A percentile compares a stretch with the other conserved stretches of the same genome.
Evolutionary conservation across 345 rosid genomes (phyloP).

Genomic region (Hypericum androsaemum): DNA sequence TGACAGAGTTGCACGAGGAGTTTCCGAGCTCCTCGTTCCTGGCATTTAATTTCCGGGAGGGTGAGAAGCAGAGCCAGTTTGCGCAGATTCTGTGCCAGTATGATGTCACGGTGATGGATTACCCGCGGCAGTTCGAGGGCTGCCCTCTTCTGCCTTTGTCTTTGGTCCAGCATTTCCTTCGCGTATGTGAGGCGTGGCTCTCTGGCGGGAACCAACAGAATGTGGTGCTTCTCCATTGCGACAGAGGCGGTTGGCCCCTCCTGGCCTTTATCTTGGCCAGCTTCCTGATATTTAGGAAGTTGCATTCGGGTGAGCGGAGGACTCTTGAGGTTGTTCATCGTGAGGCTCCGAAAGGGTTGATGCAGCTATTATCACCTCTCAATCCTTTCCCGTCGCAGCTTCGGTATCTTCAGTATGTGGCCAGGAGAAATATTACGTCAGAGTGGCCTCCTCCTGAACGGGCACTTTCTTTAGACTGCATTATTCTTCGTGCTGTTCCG

Average conservation of each 20-base stretch:
- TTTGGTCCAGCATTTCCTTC: slow-evolving; percentile 81
- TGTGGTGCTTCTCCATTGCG: slow-evolving; percentile 77
- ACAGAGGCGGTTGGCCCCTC: slow-evolving; percentile 98
- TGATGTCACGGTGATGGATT: slow-evolving; percentile 83
- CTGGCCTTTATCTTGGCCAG: slow-evolving; percentile 77
- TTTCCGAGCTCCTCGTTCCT: slow-evolving; percentile 73
- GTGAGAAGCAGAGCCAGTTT: slow-evolving; percentile 65
- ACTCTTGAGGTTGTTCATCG: slow-evolving; percentile 88
- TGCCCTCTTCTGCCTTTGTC: slow-evolving; percentile 86
- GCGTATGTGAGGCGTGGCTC: slow-evolving; percentile 84
- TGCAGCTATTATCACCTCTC: slow-evolving; percentile 85
- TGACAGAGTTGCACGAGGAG: slow-evolving; percentile 68
- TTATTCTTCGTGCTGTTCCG: slow-evolving; percentile 82
- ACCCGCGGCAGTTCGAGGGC: slow-evolving; percentile 90
- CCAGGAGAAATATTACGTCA: slow-evolving; percentile 72
- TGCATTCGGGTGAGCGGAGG: slow-evolving; percentile 68
- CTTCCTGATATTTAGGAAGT: slow-evolving; percentile 70
- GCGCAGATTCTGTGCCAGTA: slow-evolving; percentile 59
- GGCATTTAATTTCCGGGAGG: slow-evolving; percentile 85
- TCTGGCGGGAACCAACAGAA: slow-evolving; percentile 60
- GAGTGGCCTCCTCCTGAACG: slow-evolving; percentile 99
- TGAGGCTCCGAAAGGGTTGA: slow-evolving; percentile 88
- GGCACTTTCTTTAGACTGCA: slow-evolving; percentile 81
- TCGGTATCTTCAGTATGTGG: slow-evolving; percentile 89
- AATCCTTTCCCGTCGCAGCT: slow-evolving; percentile 96